Evolutionary conservation across 2,329 filamentous ascomycete genomes (phyloP), one percentile per base, ranked within the genome.

Genomic region (Phialemonium atrogriseum): DNA sequence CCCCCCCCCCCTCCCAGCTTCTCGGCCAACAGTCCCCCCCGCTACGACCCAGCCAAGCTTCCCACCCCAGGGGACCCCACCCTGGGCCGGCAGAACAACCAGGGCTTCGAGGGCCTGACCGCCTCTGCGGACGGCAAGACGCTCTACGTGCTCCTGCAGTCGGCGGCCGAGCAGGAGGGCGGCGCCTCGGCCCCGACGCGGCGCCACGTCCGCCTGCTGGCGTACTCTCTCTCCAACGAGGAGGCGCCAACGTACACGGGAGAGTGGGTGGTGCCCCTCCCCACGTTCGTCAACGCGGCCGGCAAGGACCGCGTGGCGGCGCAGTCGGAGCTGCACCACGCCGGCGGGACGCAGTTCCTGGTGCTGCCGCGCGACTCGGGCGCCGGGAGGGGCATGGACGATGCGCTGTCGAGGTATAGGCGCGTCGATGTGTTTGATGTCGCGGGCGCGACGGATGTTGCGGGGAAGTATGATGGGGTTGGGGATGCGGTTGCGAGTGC

Each of bases 61-160:
- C 63, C 73, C 3, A 54, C 51, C 3, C 80, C 80, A 0, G 62
- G 58, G 10, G 62, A 80, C 40, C 73, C 77, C 1, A 61, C 65
- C 2, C 68, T 68, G 1, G 81, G 81, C 10, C 70, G 81, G 13
- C 62, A 68, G 33, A 84, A 86, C 52, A 86, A 86, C 52, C 79
- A 84, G 49, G 80, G 81, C n/a, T 73, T 85, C 29, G 81, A 86
- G 53, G 80, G 75, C 0, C 54, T 86, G 29, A 79, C 76, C 0
- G 54, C 70, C n/a, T 74, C 70, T 4, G 60, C 67, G 0, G 73
- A 81, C 41, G 77, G 78, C 8, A 74, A 72, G 38, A 72, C 63
- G 2, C 59, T 85, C 9, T 84, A 73, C 47, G 68, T 70, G 2
- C 62, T 85, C 35, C 58, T 84, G 14, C 80, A 87, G 49, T 75